A percentile compares a stretch with the other conserved stretches of the same genome.
These are phyloP conservation scores for Ulmus americana DNA, from an alignment of 331 rosid genomes.

Conservation along the genomic window DNA sequence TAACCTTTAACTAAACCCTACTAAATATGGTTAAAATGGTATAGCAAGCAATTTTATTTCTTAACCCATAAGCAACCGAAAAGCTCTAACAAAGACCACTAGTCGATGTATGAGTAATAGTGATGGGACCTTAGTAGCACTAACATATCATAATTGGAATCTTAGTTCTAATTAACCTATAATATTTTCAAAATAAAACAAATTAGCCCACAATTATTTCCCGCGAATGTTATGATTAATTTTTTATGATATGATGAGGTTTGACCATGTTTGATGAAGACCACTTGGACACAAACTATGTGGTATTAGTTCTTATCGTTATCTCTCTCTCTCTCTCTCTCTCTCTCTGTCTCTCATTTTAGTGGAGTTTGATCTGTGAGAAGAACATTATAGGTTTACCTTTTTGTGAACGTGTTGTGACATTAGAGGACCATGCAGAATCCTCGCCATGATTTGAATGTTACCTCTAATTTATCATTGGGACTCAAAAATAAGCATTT, in stretches of 20 bases:
- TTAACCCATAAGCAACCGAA: background rate
- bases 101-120: background rate
- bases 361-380: constrained; percentile 7
- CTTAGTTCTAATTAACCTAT: background rate
- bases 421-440: constrained; percentile 16
- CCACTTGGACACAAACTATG: background rate
- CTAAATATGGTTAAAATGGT: background rate
- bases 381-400: constrained; percentile 5
- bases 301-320: background rate
- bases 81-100: background rate
- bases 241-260: constrained; percentile 1
- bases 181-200: background rate
- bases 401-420: constrained; percentile 4
- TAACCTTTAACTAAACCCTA: too few species aligned
- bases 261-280: constrained; percentile 2
- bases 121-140: constrained; percentile 2
- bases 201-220: background rate
- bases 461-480: background rate
- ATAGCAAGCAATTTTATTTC: background rate
- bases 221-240: background rate
- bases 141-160: background rate
- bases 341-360: background rate
- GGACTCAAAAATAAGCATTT: background rate
- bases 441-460: background rate
- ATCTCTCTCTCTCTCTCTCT: background rate